Conservation (phyloP, 371 early-diverging fungal genomes). For the Parasitella parasitica region DNA sequence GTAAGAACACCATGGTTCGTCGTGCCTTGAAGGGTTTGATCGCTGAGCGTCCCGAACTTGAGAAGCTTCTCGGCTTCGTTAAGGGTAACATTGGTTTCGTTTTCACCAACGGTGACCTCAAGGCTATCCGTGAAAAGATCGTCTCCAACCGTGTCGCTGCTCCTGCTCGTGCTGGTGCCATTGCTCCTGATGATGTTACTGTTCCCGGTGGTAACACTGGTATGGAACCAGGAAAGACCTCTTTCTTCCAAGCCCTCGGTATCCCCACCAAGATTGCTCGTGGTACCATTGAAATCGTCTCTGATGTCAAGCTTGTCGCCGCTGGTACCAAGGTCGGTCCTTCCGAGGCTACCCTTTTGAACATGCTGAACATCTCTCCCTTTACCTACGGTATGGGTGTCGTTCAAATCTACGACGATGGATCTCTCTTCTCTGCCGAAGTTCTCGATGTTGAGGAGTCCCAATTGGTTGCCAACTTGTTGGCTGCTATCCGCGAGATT, state of each 20-base stretch:
- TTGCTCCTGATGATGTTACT: constrained; percentile 96
- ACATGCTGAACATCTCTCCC: constrained; percentile 99
- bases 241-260: constrained; percentile 99
- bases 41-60: constrained; percentile 84
- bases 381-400: constrained; percentile 99
- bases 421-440: constrained; percentile 87
- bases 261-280: constrained; percentile 99
- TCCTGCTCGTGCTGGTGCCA: constrained; percentile 98
- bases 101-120: constrained; percentile 98
- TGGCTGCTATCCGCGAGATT: constrained; percentile 82
- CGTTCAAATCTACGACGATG: constrained; percentile 92
- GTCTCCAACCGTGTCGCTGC: constrained; percentile 95
- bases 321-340: constrained; percentile 96
- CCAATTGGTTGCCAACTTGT: constrained; percentile 77
- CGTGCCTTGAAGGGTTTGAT: constrained; percentile 87
- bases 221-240: constrained; percentile 99
- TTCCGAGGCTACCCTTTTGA: constrained; percentile 98
- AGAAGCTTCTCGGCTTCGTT: constrained; percentile 83
- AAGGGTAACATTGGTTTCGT: constrained; percentile 99
- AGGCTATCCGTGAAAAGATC: constrained; percentile 92
- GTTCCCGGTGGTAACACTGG: constrained; percentile 99
- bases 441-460: constrained; percentile 95
- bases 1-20: constrained; percentile 99
- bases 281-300: constrained; percentile 99
- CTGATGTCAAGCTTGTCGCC: constrained; percentile 92